A percentile compares a stretch with the other conserved stretches of the same genome.
phyloP scores from a whole-genome alignment of 306 rosid genomes.

The Inga leiocalycina region DNA sequence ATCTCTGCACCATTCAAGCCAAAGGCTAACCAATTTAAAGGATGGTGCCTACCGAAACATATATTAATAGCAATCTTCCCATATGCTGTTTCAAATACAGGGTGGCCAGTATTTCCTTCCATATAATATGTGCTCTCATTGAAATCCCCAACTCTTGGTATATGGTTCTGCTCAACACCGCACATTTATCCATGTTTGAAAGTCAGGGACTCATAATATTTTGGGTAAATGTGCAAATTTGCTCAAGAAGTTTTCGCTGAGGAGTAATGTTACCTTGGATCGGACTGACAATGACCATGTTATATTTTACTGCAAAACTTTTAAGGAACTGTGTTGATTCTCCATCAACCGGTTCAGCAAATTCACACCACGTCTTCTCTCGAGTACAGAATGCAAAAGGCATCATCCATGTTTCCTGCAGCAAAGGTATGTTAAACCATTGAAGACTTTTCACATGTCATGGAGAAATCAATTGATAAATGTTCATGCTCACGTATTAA shows the following conservation, averaged over 20 bases:
- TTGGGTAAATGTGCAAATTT: background rate
- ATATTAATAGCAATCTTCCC: no score
- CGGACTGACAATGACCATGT: conserved; percentile 89
- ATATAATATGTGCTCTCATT: conserved; percentile 92
- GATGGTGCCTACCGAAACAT: no score
- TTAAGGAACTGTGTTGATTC: conserved; percentile 54
- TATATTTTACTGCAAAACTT: conserved; percentile 58
- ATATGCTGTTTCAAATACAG: no score
- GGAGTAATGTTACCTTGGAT: conserved; percentile 32
- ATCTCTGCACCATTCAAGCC: conserved; percentile 95
- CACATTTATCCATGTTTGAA: conserved; percentile 30
- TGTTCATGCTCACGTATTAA: conserved; percentile 11
- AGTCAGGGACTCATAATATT: background rate
- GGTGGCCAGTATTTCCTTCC: conserved; percentile 97
- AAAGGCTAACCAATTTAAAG: no score
- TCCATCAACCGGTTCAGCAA: conserved; percentile 89
- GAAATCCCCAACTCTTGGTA: conserved; percentile 92
- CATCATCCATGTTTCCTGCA: conserved; percentile 95
- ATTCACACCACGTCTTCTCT: conserved; percentile 96
- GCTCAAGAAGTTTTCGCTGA: no score
- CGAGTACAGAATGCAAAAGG: conserved; percentile 91
- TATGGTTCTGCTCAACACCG: conserved; percentile 74
- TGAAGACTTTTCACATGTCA: conserved; percentile 17
- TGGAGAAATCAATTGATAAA: conserved; percentile 19
- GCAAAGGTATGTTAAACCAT: background rate